These are phyloP conservation scores for Tuctoria greenei DNA, from an alignment of 176 grass and related monocot genomes.

Conservation along the genomic window DNA sequence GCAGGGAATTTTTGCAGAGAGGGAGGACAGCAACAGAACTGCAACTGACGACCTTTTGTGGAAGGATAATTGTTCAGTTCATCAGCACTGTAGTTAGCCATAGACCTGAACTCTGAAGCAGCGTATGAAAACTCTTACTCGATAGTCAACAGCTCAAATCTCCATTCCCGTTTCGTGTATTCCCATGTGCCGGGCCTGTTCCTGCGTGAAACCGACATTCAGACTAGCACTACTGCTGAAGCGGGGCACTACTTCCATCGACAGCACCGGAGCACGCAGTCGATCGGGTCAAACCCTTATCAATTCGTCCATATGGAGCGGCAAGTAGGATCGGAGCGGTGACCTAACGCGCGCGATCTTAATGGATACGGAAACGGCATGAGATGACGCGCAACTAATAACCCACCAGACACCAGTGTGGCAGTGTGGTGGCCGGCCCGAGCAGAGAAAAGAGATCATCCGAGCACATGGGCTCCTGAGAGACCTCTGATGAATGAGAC, in stretches of 20 bases:
- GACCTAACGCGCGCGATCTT: slow-evolving; percentile 33
- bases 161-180: neutral
- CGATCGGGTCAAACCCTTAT: slow-evolving; percentile 22
- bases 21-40: neutral
- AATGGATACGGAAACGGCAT: slow-evolving; percentile 15
- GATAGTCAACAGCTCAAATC: neutral
- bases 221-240: neutral
- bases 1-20: neutral
- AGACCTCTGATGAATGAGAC: neutral
- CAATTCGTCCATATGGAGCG: neutral
- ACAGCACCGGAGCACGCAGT: neutral
- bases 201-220: too few species aligned
- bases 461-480: slow-evolving; percentile 32
- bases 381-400: slow-evolving; percentile 1
- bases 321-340: neutral
- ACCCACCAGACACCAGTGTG: too few species aligned
- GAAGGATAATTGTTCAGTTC: neutral
- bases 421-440: too few species aligned
- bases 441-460: neutral
- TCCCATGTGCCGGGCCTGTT: neutral
- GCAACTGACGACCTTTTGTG: neutral
- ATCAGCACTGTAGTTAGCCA: neutral
- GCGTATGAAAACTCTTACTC: neutral
- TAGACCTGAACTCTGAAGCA: neutral
- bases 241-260: neutral